Percentiles rank a stretch among this genome's conserved stretches.
Conservation (phyloP, 2,329 filamentous ascomycete genomes). For the Pseudophaeomoniella oleicola region DNA sequence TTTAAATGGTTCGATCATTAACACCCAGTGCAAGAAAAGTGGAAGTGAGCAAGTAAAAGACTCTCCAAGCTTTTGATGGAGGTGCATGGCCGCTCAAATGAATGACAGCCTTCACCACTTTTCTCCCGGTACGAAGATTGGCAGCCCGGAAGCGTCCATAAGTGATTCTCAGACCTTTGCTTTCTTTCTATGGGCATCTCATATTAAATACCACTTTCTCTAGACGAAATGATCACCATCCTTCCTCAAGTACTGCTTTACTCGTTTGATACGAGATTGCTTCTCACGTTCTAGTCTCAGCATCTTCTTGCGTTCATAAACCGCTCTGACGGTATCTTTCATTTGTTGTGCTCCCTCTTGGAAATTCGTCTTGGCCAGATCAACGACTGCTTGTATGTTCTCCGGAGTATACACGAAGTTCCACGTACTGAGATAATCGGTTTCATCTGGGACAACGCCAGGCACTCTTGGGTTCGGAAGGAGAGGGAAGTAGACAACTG, state of each 20-base stretch:
- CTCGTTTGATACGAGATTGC: slow-evolving; percentile 14
- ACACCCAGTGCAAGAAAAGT: too few relatives aligned
- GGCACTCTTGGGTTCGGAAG: slow-evolving; percentile 62
- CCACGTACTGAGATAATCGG: slow-evolving; percentile 89
- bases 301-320: slow-evolving; percentile 83
- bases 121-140: too few relatives aligned
- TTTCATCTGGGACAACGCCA: slow-evolving; percentile 67
- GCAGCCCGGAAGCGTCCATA: too few relatives aligned
- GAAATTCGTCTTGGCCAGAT: slow-evolving; percentile 75
- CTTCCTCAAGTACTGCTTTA: slow-evolving; percentile 15
- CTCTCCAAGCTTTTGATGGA: too few relatives aligned
- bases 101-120: too few relatives aligned
- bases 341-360: slow-evolving; percentile 67
- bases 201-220: too few relatives aligned
- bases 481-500: slow-evolving; percentile 82
- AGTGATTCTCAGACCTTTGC: too few relatives aligned
- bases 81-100: too few relatives aligned
- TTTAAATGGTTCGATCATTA: too few relatives aligned
- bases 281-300: slow-evolving; percentile 40
- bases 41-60: too few relatives aligned
- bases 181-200: too few relatives aligned
- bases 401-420: slow-evolving; percentile 93
- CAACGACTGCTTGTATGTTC: slow-evolving; percentile 73
- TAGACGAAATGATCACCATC: slow-evolving; percentile 10
- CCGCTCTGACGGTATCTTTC: slow-evolving; percentile 62